Percentiles rank a stretch among this genome's conserved stretches.
Evolutionary conservation across 192 early-diverging fungal species (phyloP).

Genomic region (Coemansia sp.): DNA sequence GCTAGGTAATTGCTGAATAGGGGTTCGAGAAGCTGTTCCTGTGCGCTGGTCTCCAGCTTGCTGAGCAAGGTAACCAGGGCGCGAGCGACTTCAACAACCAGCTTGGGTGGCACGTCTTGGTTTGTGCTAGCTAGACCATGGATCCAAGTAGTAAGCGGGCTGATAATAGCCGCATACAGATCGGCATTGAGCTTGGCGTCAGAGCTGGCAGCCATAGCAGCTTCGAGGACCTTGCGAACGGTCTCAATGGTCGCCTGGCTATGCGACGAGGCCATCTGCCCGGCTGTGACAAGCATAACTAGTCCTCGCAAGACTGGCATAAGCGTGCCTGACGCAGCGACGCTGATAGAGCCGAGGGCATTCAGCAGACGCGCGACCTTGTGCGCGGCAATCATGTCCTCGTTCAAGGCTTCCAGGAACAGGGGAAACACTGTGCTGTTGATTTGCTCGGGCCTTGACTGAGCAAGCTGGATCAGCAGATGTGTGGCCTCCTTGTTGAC

Average conservation of each 20-base stretch:
- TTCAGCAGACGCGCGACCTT: conserved; percentile 44
- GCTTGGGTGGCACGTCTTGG: background rate
- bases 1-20: conserved; percentile 24
- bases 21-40: conserved; percentile 18
- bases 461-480: conserved; percentile 45
- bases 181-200: background rate
- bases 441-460: conserved; percentile 35
- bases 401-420: conserved; percentile 45
- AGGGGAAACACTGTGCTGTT: conserved; percentile 31
- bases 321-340: conserved; percentile 25
- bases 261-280: conserved; percentile 18
- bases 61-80: conserved; percentile 24
- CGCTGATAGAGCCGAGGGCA: conserved; percentile 43
- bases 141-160: conserved; percentile 31
- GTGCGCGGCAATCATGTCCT: conserved; percentile 21
- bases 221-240: conserved; percentile 45
- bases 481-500: conserved; percentile 54
- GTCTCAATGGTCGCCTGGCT: conserved; percentile 22
- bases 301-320: conserved; percentile 27
- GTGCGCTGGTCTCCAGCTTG: conserved; percentile 21
- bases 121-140: background rate
- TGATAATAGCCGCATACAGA: conserved; percentile 14
- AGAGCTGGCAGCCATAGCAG: background rate
- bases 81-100: conserved; percentile 36
- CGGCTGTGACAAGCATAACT: conserved; percentile 11